A percentile compares a stretch with the other conserved stretches of the same genome.
These are phyloP conservation scores for Solanum virginianum DNA, from an alignment of 257 asterid species.

Conservation along the genomic window DNA sequence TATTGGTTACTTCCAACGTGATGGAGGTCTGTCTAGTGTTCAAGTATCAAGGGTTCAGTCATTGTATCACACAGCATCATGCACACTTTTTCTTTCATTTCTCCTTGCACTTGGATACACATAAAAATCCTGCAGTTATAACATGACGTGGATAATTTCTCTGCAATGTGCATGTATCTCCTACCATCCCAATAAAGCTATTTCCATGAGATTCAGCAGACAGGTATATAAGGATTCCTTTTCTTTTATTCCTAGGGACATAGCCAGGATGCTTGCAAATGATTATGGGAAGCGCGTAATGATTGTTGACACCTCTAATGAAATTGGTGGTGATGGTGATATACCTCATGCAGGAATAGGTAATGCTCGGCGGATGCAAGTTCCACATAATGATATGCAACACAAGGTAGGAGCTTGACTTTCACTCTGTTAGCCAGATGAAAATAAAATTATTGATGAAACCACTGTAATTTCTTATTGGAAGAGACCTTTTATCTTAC, in stretches of 20 bases:
- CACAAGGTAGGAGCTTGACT: constrained; percentile 52
- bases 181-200: not conserved
- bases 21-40: not conserved
- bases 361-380: constrained; percentile 96
- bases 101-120: not conserved
- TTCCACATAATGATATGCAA: constrained; percentile 82
- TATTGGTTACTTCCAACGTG: not conserved
- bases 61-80: not conserved
- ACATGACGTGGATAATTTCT: not conserved
- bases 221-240: not conserved
- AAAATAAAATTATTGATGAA: not conserved
- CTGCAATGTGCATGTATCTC: not conserved
- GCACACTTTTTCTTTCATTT: not conserved
- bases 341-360: constrained; percentile 95
- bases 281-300: constrained; percentile 85
- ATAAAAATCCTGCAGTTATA: not conserved
- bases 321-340: constrained; percentile 98
- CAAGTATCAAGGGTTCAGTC: not conserved
- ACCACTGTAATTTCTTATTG: not conserved
- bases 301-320: constrained; percentile 99
- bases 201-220: not conserved
- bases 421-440: not conserved
- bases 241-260: constrained; percentile 48
- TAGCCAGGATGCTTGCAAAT: constrained; percentile 94
- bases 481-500: not conserved